A percentile compares a stretch with the other conserved stretches of the same genome.
Evolutionary conservation across 2,329 filamentous ascomycete genomes (phyloP).

Genomic region (Cladosporium austrohemisphaericum): DNA sequence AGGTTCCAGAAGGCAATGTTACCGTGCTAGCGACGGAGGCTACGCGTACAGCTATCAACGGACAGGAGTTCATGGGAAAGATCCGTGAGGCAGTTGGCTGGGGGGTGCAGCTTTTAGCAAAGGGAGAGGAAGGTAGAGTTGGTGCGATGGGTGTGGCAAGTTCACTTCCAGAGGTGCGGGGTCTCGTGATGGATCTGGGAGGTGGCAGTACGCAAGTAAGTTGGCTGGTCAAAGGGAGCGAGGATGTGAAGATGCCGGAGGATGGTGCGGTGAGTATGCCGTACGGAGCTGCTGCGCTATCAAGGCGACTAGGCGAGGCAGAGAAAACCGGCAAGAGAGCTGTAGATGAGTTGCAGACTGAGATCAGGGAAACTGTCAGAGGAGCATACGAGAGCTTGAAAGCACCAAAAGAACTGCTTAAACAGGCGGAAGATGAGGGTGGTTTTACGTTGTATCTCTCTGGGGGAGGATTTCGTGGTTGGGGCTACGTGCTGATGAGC

Average conservation of each 20-base stretch:
- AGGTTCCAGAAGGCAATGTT: slow-evolving; percentile 63
- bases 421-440: slow-evolving; percentile 41
- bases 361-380: slow-evolving; percentile 52
- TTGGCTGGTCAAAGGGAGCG: slow-evolving; percentile 53
- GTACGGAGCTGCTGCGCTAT: slow-evolving; percentile 66
- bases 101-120: slow-evolving; percentile 67
- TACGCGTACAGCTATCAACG: slow-evolving; percentile 75
- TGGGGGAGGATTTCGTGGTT: slow-evolving; percentile 85
- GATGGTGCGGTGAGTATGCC: slow-evolving; percentile 62
- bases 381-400: slow-evolving; percentile 40
- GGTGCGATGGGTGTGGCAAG: slow-evolving; percentile 81
- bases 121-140: slow-evolving; percentile 76
- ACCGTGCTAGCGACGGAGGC: slow-evolving; percentile 84
- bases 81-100: slow-evolving; percentile 65
- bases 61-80: slow-evolving; percentile 59
- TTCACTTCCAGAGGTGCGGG: slow-evolving; percentile 65
- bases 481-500: slow-evolving; percentile 85
- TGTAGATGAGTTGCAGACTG: slow-evolving; percentile 42
- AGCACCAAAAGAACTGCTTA: slow-evolving; percentile 52
- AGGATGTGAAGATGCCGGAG: slow-evolving; percentile 50
- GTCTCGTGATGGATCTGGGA: slow-evolving; percentile 82
- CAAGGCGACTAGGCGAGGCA: slow-evolving; percentile 49
- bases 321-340: slow-evolving; percentile 33
- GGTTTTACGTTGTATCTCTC: slow-evolving; percentile 76
- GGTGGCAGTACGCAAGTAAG: slow-evolving; percentile 70